Percentiles rank a stretch among this genome's conserved stretches.
phyloP scores from a whole-genome alignment of 139 green algal species.

The Diplosphaera chodatii region DNA sequence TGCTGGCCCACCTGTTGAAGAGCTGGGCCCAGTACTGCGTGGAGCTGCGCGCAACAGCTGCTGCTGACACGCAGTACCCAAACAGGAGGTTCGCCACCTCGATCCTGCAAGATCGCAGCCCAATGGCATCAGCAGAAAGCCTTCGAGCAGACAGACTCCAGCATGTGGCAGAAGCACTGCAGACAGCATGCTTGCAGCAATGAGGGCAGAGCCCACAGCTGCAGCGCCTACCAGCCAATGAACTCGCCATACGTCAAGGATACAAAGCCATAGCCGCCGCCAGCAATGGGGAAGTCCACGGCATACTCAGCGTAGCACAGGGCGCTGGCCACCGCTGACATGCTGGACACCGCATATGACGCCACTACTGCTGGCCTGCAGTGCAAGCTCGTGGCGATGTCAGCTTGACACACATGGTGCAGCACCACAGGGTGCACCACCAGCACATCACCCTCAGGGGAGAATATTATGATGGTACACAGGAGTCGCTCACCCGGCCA shows the following conservation, averaged over 20 bases:
- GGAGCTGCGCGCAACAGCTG: slow-evolving; percentile 76
- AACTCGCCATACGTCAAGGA: slow-evolving; percentile 72
- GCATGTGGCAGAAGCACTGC: not conserved
- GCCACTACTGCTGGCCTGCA: slow-evolving; percentile 45
- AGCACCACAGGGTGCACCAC: too few species aligned
- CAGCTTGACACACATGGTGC: too few species aligned
- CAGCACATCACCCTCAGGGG: too few species aligned
- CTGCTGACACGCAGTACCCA: slow-evolving; percentile 73
- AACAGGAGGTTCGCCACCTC: slow-evolving; percentile 70
- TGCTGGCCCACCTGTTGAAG: slow-evolving; percentile 13
- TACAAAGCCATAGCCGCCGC: slow-evolving; percentile 81
- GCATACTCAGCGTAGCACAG: slow-evolving; percentile 87
- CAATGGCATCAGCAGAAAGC: not conserved
- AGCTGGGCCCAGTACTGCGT: slow-evolving; percentile 72
- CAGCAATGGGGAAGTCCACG: slow-evolving; percentile 60
- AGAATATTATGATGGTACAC: too few species aligned
- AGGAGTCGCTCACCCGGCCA: not conserved
- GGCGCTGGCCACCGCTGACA: slow-evolving; percentile 68
- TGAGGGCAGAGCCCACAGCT: not conserved
- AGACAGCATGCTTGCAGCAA: too few species aligned
- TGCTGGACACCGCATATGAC: slow-evolving; percentile 45
- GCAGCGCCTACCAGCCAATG: slow-evolving; percentile 40
- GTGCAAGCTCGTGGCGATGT: not conserved
- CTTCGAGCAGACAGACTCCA: not conserved
- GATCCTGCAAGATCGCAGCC: slow-evolving; percentile 33